These are phyloP conservation scores for Cinnamomum chago DNA, from an alignment of 164 flowering plant genomes.

Conservation along the genomic window DNA sequence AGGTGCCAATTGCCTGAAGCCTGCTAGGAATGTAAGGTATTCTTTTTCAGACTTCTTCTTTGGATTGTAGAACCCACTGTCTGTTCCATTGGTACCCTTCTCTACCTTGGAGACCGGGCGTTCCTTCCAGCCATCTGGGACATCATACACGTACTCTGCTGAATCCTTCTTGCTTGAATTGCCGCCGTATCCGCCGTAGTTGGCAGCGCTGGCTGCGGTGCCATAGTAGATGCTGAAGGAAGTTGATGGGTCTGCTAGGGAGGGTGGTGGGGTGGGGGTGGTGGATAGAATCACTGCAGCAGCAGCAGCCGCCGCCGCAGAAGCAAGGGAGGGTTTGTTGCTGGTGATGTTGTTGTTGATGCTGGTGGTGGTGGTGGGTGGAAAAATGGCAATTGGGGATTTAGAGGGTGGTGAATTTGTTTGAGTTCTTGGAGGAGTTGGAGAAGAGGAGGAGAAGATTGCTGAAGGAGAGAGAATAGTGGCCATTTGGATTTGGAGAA, in stretches of 20 bases:
- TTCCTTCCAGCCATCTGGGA: conserved; percentile 93
- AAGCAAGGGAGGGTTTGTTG: conserved; percentile 15
- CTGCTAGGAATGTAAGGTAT: conserved; percentile 77
- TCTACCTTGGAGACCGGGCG: conserved; percentile 76
- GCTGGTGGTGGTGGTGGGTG: conserved; percentile 2
- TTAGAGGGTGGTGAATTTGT: conserved; percentile 5
- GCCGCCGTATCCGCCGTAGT: conserved; percentile 92
- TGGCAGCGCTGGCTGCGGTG: conserved; percentile 96
- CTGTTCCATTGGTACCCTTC: conserved; percentile 96
- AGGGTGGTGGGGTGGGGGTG: conserved; percentile 23
- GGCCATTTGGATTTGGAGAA: conserved; percentile 38
- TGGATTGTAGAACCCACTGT: conserved; percentile 92
- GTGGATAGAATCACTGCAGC: conserved; percentile 34
- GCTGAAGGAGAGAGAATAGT: conserved; percentile 49
- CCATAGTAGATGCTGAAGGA: conserved; percentile 69
- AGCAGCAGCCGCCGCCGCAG: conserved; percentile 22
- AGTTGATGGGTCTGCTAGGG: conserved; percentile 40
- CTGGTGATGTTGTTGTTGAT: background rate
- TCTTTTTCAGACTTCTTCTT: conserved; percentile 75
- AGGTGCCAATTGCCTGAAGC: conserved; percentile 71
- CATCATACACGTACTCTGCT: conserved; percentile 87
- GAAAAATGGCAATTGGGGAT: conserved; percentile 11
- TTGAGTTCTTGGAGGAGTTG: conserved; percentile 14
- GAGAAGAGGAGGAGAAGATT: conserved; percentile 30
- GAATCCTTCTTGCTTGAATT: conserved; percentile 75